Evolutionary conservation across 345 rosid genomes (phyloP).

Genomic region (Hibiscus tridactylites): DNA sequence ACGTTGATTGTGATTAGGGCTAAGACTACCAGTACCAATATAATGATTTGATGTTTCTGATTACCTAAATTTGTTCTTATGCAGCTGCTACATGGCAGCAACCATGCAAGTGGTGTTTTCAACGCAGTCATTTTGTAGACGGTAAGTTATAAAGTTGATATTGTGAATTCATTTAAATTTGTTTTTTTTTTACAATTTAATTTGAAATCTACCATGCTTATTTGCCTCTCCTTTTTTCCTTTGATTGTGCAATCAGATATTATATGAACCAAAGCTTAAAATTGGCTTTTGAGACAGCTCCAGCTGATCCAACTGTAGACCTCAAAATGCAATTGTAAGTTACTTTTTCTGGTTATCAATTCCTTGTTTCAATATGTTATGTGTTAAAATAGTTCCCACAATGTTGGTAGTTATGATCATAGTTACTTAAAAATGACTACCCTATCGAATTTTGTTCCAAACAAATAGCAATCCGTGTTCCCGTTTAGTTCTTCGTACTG

Average conservation of each 20-base stretch:
- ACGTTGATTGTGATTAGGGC: constrained; percentile 5
- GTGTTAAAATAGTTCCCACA: not conserved
- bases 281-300: constrained; percentile 74
- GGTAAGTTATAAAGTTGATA: constrained; percentile 33
- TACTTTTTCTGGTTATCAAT: constrained; percentile 2
- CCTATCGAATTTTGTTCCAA: too few species aligned
- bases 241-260: constrained; percentile 41
- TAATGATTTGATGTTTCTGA: constrained; percentile 8
- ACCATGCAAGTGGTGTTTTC: constrained; percentile 95
- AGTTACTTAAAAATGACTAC: too few species aligned
- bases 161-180: not conserved
- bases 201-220: not conserved
- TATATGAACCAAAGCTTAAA: constrained; percentile 60
- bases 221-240: not conserved
- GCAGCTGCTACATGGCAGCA: constrained; percentile 98
- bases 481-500: too few species aligned
- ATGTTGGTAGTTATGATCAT: not conserved
- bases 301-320: constrained; percentile 96
- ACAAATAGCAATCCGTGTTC: too few species aligned
- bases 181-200: not conserved
- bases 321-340: constrained; percentile 95
- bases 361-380: not conserved
- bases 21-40: constrained; percentile 2
- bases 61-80: constrained; percentile 13
- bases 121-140: constrained; percentile 52